Evolutionary conservation across 2,329 filamentous ascomycete genomes (phyloP), one percentile per base, ranked within the genome.

Genomic region (Exophiala sideris): DNA sequence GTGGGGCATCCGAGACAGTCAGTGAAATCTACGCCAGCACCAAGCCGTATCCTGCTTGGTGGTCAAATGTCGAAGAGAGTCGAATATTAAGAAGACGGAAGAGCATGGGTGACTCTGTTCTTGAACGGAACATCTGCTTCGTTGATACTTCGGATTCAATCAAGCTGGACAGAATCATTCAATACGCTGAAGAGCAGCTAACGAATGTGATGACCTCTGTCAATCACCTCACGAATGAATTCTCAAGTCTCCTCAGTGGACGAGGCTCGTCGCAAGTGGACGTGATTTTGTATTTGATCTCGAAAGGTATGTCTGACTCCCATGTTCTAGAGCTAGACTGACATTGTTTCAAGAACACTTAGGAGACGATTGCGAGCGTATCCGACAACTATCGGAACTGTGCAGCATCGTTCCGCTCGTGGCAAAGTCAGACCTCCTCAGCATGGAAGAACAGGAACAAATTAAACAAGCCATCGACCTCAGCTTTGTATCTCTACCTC

Each of bases 61-160:
- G 89, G 87, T 85, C 86, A 11, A 87, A 94, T 65, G 71, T 89
- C 45, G 86, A 91, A 51, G 83, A 87, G 57, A 83, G 80, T 53
- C 77, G 76, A 21, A 73, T 78, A 46, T 71, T 81, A 58, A 76
- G 81, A 44, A 79, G 84, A 65, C 80, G 87, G 64, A 88, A 85
- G 67, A 92, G 88, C 65, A 74, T 83, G 48, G 84, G 85, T 6
- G 91, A 94, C 59, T 81, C 84, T 18, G 81, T 96, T 36, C 75
- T 97, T 42, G 92, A 97, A 67, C 83, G 92, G 29, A 99, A 99
- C 66, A 73, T 99, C 4, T 96, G 90, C 70, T 96, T 99, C 67
- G 85, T 96, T 54, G 92, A 97, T 72, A 92, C 88, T 2, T 83
- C 87, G 60, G 78, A 58, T 38, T 76, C 42, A 76, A 74, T 42